Evolutionary conservation across 2,329 filamentous ascomycete genomes (phyloP).

Genomic region (Aspergillus tamarii): DNA sequence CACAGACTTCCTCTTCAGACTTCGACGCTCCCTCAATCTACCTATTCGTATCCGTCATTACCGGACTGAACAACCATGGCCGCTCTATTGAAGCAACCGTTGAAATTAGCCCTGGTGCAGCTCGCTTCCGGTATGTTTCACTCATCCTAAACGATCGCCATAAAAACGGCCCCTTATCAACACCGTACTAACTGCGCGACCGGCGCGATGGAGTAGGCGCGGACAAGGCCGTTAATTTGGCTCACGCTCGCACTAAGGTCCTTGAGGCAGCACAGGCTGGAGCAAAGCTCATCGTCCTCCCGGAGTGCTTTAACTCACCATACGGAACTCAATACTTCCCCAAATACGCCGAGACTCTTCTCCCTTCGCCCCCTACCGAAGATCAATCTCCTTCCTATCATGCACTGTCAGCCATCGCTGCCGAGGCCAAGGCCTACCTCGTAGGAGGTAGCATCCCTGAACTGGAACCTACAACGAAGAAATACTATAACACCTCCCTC

Average conservation of each 20-base stretch:
- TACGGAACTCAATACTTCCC: conserved; percentile 93
- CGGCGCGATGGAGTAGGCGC: conserved; percentile 52
- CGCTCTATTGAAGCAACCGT: conserved; percentile 69
- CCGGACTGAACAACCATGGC: conserved; percentile 46
- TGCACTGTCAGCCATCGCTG: conserved; percentile 77
- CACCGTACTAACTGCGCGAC: conserved; percentile 8
- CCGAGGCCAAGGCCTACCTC: conserved; percentile 77
- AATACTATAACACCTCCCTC: conserved; percentile 88
- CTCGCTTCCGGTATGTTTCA: conserved; percentile 65
- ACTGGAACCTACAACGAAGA: conserved; percentile 65
- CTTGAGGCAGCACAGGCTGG: conserved; percentile 75
- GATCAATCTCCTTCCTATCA: conserved; percentile 81
- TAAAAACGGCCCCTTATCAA: background rate
- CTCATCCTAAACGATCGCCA: background rate
- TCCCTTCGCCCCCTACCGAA: conserved; percentile 71
- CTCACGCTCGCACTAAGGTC: conserved; percentile 78
- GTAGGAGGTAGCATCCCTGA: conserved; percentile 94
- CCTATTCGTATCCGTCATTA: background rate
- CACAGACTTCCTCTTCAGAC: conserved; percentile 4
- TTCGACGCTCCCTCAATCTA: background rate
- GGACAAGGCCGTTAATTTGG: conserved; percentile 84
- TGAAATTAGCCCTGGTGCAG: conserved; percentile 82
- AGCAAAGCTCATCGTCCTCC: conserved; percentile 85
- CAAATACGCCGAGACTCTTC: conserved; percentile 86
- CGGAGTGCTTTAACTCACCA: conserved; percentile 98